Conservation (phyloP, 2,329 filamentous ascomycete species). For the Geoglossum cookeanum region DNA sequence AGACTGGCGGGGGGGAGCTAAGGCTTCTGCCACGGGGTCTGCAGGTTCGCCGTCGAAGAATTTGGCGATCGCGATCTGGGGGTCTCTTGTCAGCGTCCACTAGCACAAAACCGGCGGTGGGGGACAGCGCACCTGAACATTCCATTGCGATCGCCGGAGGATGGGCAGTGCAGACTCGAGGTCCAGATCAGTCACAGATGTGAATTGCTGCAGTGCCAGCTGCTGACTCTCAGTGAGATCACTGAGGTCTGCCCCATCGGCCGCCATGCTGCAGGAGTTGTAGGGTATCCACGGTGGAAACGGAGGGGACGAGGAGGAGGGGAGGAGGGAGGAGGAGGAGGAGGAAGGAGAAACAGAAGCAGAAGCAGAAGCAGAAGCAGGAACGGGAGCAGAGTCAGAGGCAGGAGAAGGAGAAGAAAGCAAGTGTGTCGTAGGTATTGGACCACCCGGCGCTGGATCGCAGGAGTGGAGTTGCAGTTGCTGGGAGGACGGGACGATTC, state of each 20-base stretch:
- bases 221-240: conserved; percentile 63
- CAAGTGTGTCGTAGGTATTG: not conserved
- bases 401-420: too few relatives aligned
- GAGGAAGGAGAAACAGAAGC: too few relatives aligned
- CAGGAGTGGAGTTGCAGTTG: not conserved
- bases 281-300: not conserved
- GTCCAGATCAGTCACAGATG: conserved; percentile 71
- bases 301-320: not conserved
- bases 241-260: conserved; percentile 34
- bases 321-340: not conserved
- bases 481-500: not conserved
- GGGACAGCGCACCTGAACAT: conserved; percentile 48
- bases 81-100: not conserved
- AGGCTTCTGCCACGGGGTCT: conserved; percentile 61
- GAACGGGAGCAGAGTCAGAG: too few relatives aligned
- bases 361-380: too few relatives aligned
- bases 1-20: conserved; percentile 38
- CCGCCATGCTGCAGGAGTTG: conserved; percentile 17
- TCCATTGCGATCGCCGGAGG: conserved; percentile 81
- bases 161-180: conserved; percentile 56
- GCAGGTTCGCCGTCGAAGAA: conserved; percentile 94
- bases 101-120: not conserved
- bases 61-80: conserved; percentile 83
- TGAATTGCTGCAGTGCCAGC: conserved; percentile 71
- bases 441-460: too few relatives aligned